Evolutionary conservation across 2,329 filamentous ascomycete species (phyloP), one percentile per base, ranked within the genome.

Genomic region (Cytospora paraplurivora): DNA sequence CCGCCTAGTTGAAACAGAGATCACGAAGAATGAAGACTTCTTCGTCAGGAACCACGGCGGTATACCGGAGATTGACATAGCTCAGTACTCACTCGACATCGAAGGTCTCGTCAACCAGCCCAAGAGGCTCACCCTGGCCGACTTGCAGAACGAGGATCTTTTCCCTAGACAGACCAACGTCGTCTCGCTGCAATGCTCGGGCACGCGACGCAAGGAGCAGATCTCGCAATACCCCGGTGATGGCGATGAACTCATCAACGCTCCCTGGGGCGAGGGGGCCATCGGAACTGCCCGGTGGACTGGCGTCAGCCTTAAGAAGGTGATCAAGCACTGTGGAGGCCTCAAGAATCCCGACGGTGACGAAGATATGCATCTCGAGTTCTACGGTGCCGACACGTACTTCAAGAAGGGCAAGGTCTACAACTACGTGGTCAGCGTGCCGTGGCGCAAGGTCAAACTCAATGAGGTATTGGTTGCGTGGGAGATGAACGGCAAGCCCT

Each of bases 41-140:
- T 92, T 90, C 67, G 85, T 92, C 0, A 80, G 89, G 8, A 92
- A 92, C 64, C 89, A 92, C 66, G 88, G 89, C 11, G 88, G 88
- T 0, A 85, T 92, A 19, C 89, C 89, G 0, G 76, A 83, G 8
- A 90, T 91, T 60, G 81, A 89, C 10, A 75, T 80, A 1, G 78
- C 83, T 0, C 80, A 76, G 32, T 77, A 89, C 17, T 74, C 77
- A 1, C 72, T 91, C 6, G 84, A 86, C 62, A 63, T 72, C 58
- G 64, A 62, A 13, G 87, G 88, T 0, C 76, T 89, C 0, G 88
- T 90, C 4, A 82, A 82, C 7, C 77, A 82, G 3, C 86, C 87
- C 0, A 80, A 81, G 59, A 77, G 72, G 1, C 79, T 89, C 60
- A 86, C 83, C 0, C 69, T 91, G 0, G 77, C 79, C 0, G 85